A percentile compares a stretch with the other conserved stretches of the same genome.
Evolutionary conservation across 225 moss, liverwort and hornwort genomes (phyloP).

Genomic region (Asterella californica): DNA sequence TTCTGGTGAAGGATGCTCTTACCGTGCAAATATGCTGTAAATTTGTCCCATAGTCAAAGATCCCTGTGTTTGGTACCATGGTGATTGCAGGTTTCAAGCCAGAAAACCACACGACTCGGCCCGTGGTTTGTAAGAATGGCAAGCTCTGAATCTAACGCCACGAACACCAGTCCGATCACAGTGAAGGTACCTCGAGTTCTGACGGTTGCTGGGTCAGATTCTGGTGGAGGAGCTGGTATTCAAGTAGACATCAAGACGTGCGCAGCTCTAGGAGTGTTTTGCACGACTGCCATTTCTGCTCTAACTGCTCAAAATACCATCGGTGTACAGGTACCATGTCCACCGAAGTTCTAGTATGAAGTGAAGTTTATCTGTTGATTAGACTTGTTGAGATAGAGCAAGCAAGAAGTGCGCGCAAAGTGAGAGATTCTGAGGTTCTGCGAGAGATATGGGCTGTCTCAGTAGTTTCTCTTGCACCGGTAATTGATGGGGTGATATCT

Average conservation of each 20-base stretch:
- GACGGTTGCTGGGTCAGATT: conserved; percentile 82
- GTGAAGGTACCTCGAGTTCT: conserved; percentile 66
- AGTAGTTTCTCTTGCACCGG: background rate
- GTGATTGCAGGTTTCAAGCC: background rate
- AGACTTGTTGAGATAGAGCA: background rate
- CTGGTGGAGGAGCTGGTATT: conserved; percentile 87
- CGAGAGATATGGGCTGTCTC: background rate
- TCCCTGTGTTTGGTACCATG: background rate
- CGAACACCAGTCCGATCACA: background rate
- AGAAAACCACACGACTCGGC: background rate
- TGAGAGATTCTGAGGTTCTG: background rate
- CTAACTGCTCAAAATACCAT: conserved; percentile 82
- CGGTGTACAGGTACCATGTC: conserved; percentile 58
- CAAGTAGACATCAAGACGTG: conserved; percentile 93
- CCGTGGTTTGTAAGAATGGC: conserved; percentile 10
- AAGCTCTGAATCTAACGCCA: background rate
- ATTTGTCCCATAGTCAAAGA: background rate
- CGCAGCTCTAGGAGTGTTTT: conserved; percentile 85
- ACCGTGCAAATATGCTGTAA: too few relatives aligned
- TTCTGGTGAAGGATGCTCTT: background rate
- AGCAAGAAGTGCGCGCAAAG: too few relatives aligned
- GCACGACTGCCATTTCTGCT: conserved; percentile 74
- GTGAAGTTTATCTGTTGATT: background rate
- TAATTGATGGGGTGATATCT: background rate
- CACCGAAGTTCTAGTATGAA: background rate